These are phyloP conservation scores for Pseudohyphozyma bogoriensis DNA, from an alignment of 768 basidiomycete species.

Conservation along the genomic window DNA sequence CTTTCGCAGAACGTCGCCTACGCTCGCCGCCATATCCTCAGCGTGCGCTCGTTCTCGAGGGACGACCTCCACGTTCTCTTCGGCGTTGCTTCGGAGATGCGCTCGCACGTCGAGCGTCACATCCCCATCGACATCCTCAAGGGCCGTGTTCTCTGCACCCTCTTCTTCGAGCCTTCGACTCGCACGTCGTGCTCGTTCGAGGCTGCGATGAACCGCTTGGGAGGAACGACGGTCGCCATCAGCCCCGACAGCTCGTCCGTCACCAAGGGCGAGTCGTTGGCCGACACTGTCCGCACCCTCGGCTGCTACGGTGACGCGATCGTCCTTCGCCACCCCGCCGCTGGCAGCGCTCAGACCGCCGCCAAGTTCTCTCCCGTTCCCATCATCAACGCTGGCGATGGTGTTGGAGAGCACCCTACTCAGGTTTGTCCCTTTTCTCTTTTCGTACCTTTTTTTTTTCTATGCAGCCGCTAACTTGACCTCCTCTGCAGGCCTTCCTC, in stretches of 20 bases:
- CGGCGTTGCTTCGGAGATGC: slow-evolving; percentile 91
- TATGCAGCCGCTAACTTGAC: slow-evolving; percentile 4
- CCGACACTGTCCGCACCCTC: slow-evolving; percentile 86
- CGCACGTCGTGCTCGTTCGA: slow-evolving; percentile 93
- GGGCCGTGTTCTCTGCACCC: slow-evolving; percentile 77
- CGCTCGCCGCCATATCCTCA: slow-evolving; percentile 83
- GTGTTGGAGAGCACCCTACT: slow-evolving; percentile 92
- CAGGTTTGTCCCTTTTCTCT: slow-evolving; percentile 48
- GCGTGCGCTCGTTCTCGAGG: slow-evolving; percentile 83
- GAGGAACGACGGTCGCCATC: slow-evolving; percentile 85
- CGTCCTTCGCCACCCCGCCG: slow-evolving; percentile 85
- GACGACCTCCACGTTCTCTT: slow-evolving; percentile 88
- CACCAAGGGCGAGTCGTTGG: slow-evolving; percentile 81
- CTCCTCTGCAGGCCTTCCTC: slow-evolving; percentile 36
- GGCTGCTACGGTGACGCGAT: slow-evolving; percentile 93
- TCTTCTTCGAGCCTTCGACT: slow-evolving; percentile 97
- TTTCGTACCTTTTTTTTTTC: not conserved
- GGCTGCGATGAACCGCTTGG: slow-evolving; percentile 96
- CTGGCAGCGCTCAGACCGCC: slow-evolving; percentile 88
- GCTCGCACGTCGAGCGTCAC: slow-evolving; percentile 83
- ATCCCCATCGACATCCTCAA: slow-evolving; percentile 79
- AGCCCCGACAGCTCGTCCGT: slow-evolving; percentile 74
- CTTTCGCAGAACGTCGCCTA: slow-evolving; percentile 46
- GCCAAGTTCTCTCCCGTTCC: slow-evolving; percentile 94
- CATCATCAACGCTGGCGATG: slow-evolving; percentile 93